Evolutionary conservation across 768 basidiomycete species (phyloP).

Genomic region (Amanita muscaria): DNA sequence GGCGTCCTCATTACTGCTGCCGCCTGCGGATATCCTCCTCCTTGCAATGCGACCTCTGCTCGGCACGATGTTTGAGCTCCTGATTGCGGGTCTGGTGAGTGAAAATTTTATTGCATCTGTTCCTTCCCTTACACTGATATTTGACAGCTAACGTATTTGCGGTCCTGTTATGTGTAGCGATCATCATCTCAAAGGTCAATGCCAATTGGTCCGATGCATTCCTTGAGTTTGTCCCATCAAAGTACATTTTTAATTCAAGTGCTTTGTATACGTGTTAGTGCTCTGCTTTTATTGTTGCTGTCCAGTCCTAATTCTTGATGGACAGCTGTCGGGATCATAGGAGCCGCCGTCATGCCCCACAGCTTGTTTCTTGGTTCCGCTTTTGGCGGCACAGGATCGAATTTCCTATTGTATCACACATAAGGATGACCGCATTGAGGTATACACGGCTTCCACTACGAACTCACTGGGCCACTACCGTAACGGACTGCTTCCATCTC

Average conservation of each 20-base stretch:
- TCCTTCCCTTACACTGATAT: background rate
- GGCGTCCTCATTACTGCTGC: slow-evolving; percentile 59
- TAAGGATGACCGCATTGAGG: slow-evolving; percentile 10
- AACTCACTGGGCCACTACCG: background rate
- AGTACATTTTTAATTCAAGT: slow-evolving; percentile 43
- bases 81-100: slow-evolving; percentile 56
- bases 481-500: slow-evolving; percentile 6
- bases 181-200: slow-evolving; percentile 64
- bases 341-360: slow-evolving; percentile 91
- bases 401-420: slow-evolving; percentile 28
- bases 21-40: slow-evolving; percentile 64
- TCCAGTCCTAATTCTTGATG: background rate
- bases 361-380: slow-evolving; percentile 84
- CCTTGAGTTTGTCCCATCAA: slow-evolving; percentile 68
- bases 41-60: slow-evolving; percentile 61
- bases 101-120: background rate
- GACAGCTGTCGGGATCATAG: slow-evolving; percentile 61
- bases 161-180: slow-evolving; percentile 70
- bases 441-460: background rate
- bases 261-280: slow-evolving; percentile 59
- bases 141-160: slow-evolving; percentile 41
- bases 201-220: slow-evolving; percentile 72
- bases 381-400: slow-evolving; percentile 77
- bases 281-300: background rate
- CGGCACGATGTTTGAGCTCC: slow-evolving; percentile 53